Evolutionary conservation across 2,329 filamentous ascomycete genomes (phyloP).

Genomic region (Blumeriella jaapii): DNA sequence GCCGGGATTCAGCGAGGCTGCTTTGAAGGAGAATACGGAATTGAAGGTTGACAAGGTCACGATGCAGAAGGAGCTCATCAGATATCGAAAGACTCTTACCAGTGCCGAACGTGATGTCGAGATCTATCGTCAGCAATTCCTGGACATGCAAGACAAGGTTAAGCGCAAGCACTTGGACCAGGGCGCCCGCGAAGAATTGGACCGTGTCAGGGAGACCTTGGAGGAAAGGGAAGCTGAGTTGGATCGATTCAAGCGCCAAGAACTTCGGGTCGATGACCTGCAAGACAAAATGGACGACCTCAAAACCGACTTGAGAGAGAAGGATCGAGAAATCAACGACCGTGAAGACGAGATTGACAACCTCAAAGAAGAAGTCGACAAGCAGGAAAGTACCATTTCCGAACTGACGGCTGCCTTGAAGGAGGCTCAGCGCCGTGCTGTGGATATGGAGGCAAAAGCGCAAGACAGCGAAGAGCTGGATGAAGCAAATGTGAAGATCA

Average conservation of each 20-base stretch:
- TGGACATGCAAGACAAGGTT: constrained; percentile 71
- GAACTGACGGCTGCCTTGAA: constrained; percentile 49
- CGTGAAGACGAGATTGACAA: constrained; percentile 65
- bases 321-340: constrained; percentile 60
- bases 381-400: constrained; percentile 40
- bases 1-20: constrained; percentile 78
- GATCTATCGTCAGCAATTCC: constrained; percentile 67
- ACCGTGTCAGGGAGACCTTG: constrained; percentile 43
- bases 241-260: constrained; percentile 42
- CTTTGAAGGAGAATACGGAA: constrained; percentile 89
- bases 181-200: constrained; percentile 49
- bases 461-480: constrained; percentile 35
- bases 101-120: constrained; percentile 81
- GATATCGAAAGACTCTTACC: constrained; percentile 73
- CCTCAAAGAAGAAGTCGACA: constrained; percentile 42
- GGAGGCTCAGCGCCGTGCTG: constrained; percentile 37
- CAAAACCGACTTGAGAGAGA: constrained; percentile 64
- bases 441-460: constrained; percentile 47
- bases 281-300: constrained; percentile 66
- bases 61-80: constrained; percentile 75
- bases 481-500: constrained; percentile 33
- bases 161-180: constrained; percentile 67
- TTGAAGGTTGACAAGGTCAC: constrained; percentile 88
- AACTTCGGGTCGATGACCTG: constrained; percentile 52
- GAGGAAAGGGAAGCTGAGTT: constrained; percentile 41